Percentiles rank a stretch among this genome's conserved stretches.
Conservation (phyloP, 306 rosid genomes). For the Morella rubra region DNA sequence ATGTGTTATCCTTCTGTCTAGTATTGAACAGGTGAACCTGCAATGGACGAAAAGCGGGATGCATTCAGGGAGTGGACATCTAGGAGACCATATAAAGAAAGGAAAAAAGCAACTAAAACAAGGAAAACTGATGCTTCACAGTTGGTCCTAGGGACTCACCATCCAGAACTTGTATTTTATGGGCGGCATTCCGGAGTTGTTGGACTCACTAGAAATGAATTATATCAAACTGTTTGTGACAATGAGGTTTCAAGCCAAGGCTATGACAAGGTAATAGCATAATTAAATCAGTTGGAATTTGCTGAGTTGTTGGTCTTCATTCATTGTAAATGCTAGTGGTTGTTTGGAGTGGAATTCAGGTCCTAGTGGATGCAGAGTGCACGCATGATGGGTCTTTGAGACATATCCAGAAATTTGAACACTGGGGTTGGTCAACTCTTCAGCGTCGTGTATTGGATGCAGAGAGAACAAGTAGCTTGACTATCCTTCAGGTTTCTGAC, state of each 20-base stretch:
- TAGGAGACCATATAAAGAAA: slow-evolving; percentile 82
- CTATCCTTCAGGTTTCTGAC: slow-evolving; percentile 66
- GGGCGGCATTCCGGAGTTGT: slow-evolving; percentile 73
- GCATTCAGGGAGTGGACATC: slow-evolving; percentile 82
- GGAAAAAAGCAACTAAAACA: slow-evolving; percentile 51
- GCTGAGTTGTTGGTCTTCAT: slow-evolving; percentile 10
- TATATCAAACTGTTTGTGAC: slow-evolving; percentile 44
- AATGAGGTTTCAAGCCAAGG: slow-evolving; percentile 49
- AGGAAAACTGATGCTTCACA: slow-evolving; percentile 34
- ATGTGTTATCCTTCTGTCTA: slow-evolving; percentile 51
- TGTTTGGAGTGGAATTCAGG: slow-evolving; percentile 47
- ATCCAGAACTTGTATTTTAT: slow-evolving; percentile 82
- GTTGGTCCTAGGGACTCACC: slow-evolving; percentile 40
- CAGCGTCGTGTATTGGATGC: slow-evolving; percentile 81
- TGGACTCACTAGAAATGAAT: slow-evolving; percentile 60
- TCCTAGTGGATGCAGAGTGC: slow-evolving; percentile 97
- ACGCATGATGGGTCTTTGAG: slow-evolving; percentile 96
- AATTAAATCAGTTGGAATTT: slow-evolving; percentile 16
- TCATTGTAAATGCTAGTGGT: slow-evolving; percentile 18
- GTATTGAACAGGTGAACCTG: slow-evolving; percentile 61
- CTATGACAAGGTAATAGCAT: slow-evolving; percentile 67
- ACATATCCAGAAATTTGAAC: slow-evolving; percentile 86
- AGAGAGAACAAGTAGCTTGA: slow-evolving; percentile 68
- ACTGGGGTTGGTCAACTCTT: slow-evolving; percentile 92
- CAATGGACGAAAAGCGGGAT: slow-evolving; percentile 44